Evolutionary conservation across 805 yeast species (phyloP).

Genomic region (Ogataea ramenticola): DNA sequence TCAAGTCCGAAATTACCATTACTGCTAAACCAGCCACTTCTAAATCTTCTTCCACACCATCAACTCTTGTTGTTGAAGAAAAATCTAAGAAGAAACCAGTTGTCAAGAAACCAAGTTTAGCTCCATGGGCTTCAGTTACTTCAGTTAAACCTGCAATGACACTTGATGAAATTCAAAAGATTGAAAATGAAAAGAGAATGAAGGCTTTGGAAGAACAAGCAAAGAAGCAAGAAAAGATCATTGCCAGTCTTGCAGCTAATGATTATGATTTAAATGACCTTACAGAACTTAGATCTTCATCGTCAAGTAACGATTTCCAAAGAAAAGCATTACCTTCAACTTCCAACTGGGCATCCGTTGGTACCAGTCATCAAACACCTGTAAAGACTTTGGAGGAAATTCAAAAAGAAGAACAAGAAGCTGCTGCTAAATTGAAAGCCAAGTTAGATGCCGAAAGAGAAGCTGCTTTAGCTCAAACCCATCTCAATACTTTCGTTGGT

Average conservation of each 20-base stretch:
- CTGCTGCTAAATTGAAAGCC: conserved; percentile 21
- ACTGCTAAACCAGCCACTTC: no score
- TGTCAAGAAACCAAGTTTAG: conserved; percentile 19
- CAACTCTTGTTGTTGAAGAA: background rate
- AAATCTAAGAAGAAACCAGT: background rate
- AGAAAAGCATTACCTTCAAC: conserved; percentile 25
- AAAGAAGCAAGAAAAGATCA: conserved; percentile 15
- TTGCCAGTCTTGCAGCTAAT: background rate
- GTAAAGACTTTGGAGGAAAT: conserved; percentile 54
- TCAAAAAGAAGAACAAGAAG: conserved; percentile 49
- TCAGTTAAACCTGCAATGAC: conserved; percentile 32
- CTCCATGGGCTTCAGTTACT: conserved; percentile 48
- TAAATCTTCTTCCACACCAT: background rate
- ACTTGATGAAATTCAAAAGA: conserved; percentile 42
- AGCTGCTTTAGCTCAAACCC: conserved; percentile 1
- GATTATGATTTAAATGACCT: background rate
- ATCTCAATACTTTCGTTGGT: conserved; percentile 20
- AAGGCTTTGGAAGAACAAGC: conserved; percentile 27
- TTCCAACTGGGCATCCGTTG: conserved; percentile 31
- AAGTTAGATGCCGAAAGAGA: conserved; percentile 16
- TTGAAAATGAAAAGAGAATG: conserved; percentile 35
- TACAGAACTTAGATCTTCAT: no score
- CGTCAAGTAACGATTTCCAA: conserved; percentile 6
- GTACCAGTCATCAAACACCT: conserved; percentile 19
- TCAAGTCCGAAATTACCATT: no score